Evolutionary conservation across 2,329 filamentous ascomycete genomes (phyloP), one percentile per base, ranked within the genome.

Genomic region (Xylariomycetidae sp.): DNA sequence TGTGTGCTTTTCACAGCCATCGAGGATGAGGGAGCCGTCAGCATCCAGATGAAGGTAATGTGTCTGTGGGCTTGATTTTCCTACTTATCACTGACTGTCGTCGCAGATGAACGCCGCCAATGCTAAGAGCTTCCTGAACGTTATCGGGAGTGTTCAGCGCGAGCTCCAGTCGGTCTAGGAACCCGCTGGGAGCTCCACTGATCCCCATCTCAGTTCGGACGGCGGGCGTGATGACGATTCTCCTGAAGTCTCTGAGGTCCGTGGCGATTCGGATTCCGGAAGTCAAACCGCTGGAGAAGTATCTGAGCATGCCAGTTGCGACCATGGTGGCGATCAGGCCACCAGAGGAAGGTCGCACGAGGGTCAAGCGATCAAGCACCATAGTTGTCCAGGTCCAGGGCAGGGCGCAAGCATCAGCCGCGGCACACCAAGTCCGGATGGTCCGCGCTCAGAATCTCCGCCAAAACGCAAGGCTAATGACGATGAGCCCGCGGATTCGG

Each of bases 1-100:
- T 72, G 76, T 33, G 74, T 94, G 15, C 52, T 79, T 23, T 81
- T 82, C 47, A 80, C 74, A 1, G 76, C 76, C 8, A 73, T 80
- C 39, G 75, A 79, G 47, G 74, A 68, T 15, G 60, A 61, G 3
- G 65, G 72, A 24, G 71, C 75, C 10, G 65, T 76, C 32, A 76
- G 66, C 48, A 67, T 81, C 37, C 74, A 78, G 39, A 67, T 80
- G 43, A 78, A 75, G 67, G 77, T 78, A 60, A n/a, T 43, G 65
- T 57, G 13, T 18, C 4, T 10, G 19, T 36, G 19, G 10, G 9
- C 8, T 25, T 18, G 15, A 5, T n/a, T 10, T 25, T 6, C 19
- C 17, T 10, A 18, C 6, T 12, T 20, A 19, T 7, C 16, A 20
- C 33, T 40, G 30, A 27, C 23, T 13, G 4, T 25, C 5, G 32